Base-by-base conservation (phyloP, 495 filamentous ascomycete species). In the Aspergillus olivimuriae region DNA sequence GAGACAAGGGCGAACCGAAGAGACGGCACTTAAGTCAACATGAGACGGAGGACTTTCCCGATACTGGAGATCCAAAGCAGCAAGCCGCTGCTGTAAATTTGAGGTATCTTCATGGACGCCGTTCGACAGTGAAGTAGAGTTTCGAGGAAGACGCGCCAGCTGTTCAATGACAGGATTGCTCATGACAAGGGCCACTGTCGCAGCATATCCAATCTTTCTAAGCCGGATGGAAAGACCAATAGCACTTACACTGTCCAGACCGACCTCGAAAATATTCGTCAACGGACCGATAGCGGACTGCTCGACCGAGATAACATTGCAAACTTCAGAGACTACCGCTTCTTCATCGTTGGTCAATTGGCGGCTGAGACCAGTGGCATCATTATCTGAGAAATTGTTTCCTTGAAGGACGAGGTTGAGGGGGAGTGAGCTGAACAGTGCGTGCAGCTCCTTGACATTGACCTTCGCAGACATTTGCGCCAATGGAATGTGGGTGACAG, bases 151-250 rank as follows among this genome's bases (percentile, higher is more conserved):
- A 19, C 52, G 41, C 0, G 71, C 47, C 48, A 87, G 73, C 36
- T 68, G 69, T 15, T 70, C 58, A 26, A 91, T 74, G 0, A 81
- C 82, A 15, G 80, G 78, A 22, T 69, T 74, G 47, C 70, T 77
- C 74, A 91, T 78, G 22, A 94, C 73, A 21, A 61, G 62, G 48
- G 84, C 80, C 5, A 86, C 74, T 16, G 77, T 73, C 36, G 87
- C 51, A 0, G 62, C 54, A 26, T 87, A 71, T 0, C 75, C 77
- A 11, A 61, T 55, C 32, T 62, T 71, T 44, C 78, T 80, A 12
- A 91, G 68, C 37, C 74, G 70, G 4, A 86, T 76, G 1, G 83
- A 77, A 2, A 87, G 67, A 50, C 80, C 83, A 16, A 67, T 67
- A 14, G 53, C 63, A 16, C 52, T 65, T 6, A 67, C 45, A 42